A percentile compares a stretch with the other conserved stretches of the same genome.
phyloP scores from a whole-genome alignment of 73 alveolate species.

The Durusdinium trenchii region DNA sequence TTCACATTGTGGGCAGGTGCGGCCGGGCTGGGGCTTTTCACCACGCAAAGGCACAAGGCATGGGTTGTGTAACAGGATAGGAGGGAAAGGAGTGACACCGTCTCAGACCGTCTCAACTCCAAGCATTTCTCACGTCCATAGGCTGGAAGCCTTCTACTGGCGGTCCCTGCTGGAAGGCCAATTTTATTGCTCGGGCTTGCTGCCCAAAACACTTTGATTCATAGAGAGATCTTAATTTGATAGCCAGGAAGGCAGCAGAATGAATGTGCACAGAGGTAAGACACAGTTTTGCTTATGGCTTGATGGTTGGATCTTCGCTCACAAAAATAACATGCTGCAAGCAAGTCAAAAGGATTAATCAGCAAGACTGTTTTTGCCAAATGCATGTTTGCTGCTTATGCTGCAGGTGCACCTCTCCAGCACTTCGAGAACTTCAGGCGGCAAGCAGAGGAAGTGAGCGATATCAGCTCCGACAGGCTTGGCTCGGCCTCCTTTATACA shows the following conservation, averaged over 20 bases:
- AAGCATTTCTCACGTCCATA: no score
- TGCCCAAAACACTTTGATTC: background rate
- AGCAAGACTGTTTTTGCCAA: no score
- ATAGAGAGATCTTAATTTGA: no score
- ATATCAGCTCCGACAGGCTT: slow-evolving; percentile 56
- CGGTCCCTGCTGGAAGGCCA: slow-evolving; percentile 50
- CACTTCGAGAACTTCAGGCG: slow-evolving; percentile 37
- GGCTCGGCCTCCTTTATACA: no score
- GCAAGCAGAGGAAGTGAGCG: slow-evolving; percentile 54
- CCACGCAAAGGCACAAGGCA: background rate
- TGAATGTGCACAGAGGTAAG: background rate
- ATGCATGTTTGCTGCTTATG: background rate
- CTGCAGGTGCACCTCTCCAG: slow-evolving; percentile 9
- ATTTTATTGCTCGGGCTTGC: background rate
- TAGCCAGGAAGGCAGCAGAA: background rate
- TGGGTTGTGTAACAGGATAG: background rate
- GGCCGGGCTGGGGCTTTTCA: slow-evolving; percentile 50
- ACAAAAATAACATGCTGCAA: no score
- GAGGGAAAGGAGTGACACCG: background rate
- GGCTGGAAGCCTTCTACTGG: slow-evolving; percentile 54
- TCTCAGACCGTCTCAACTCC: no score
- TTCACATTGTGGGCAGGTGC: background rate
- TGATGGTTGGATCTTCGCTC: background rate
- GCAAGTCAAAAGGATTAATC: no score
- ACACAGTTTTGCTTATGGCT: background rate